phyloP scores from a whole-genome alignment of 805 yeast species.

The Vanderwaltozyma yarrowii region DNA sequence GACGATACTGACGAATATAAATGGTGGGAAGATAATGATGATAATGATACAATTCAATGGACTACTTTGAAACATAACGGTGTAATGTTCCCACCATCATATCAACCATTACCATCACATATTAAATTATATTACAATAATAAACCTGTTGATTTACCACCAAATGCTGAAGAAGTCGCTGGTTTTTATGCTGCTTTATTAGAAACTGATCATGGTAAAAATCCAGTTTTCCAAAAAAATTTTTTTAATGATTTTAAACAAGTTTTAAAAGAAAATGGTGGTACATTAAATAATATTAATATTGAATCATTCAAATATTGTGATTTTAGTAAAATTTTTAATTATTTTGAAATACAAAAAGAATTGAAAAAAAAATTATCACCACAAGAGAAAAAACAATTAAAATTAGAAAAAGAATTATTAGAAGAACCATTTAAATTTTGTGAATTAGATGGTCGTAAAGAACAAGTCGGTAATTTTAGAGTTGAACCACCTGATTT shows the following conservation, averaged over 20 bases:
- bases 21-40: constrained; percentile 69
- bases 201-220: constrained; percentile 80
- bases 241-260: constrained; percentile 69
- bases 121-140: constrained; percentile 72
- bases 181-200: constrained; percentile 87
- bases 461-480: constrained; percentile 88
- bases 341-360: constrained; percentile 56
- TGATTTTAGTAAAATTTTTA: constrained; percentile 68
- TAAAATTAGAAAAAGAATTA: constrained; percentile 63
- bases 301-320: constrained; percentile 54
- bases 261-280: constrained; percentile 64
- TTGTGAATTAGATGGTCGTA: constrained; percentile 77
- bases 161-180: constrained; percentile 90
- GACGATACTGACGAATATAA: constrained; percentile 64
- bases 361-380: constrained; percentile 63
- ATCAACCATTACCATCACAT: constrained; percentile 71
- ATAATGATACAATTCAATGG: constrained; percentile 78
- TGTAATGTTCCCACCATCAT: constrained; percentile 86
- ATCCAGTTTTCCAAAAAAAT: constrained; percentile 77
- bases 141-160: constrained; percentile 62
- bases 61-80: constrained; percentile 78
- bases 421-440: constrained; percentile 72
- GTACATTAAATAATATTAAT: constrained; percentile 38
- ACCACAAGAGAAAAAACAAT: constrained; percentile 61
- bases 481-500: constrained; percentile 94